Evolutionary conservation across 305 asterid genomes (phyloP).

Genomic region (Andrographis paniculata): DNA sequence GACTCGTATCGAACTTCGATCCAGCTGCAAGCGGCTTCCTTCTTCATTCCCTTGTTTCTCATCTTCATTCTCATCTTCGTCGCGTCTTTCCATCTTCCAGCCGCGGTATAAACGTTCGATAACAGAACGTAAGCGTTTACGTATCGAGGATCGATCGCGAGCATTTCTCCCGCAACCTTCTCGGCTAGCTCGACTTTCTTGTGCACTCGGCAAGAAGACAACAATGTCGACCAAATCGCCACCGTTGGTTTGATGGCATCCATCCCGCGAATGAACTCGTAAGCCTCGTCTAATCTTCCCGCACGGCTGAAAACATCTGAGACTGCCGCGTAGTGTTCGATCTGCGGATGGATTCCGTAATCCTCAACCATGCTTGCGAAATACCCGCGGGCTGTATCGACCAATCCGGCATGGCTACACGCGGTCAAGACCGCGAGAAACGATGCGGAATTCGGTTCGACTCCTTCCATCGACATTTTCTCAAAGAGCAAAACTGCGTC

Average conservation of each 20-base stretch:
- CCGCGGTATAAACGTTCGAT: slow-evolving; percentile 58
- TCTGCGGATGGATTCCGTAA: slow-evolving; percentile 41
- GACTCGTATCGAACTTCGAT: slow-evolving; percentile 54
- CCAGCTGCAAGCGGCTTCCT: slow-evolving; percentile 76
- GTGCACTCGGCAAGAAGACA: slow-evolving; percentile 85
- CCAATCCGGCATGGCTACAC: slow-evolving; percentile 87
- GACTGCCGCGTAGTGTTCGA: slow-evolving; percentile 74
- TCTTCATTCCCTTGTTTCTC: slow-evolving; percentile 58
- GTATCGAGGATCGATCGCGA: slow-evolving; percentile 44
- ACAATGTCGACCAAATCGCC: slow-evolving; percentile 60
- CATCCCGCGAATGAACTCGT: slow-evolving; percentile 49
- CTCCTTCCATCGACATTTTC: slow-evolving; percentile 54
- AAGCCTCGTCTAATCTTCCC: slow-evolving; percentile 73
- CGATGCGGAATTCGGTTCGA: slow-evolving; percentile 51
- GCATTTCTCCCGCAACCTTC: slow-evolving; percentile 55
- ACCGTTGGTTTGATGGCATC: slow-evolving; percentile 55
- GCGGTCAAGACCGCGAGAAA: slow-evolving; percentile 78
- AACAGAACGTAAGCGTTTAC: slow-evolving; percentile 48
- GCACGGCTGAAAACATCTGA: slow-evolving; percentile 84
- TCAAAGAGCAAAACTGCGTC: slow-evolving; percentile 57
- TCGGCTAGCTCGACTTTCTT: slow-evolving; percentile 80
- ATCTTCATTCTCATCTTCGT: slow-evolving; percentile 40
- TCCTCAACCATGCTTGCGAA: slow-evolving; percentile 44
- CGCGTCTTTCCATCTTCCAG: slow-evolving; percentile 75
- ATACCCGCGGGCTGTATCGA: slow-evolving; percentile 60